phyloP scores from a whole-genome alignment of 208 protist genomes.

The Trypanosoma lewisi region DNA sequence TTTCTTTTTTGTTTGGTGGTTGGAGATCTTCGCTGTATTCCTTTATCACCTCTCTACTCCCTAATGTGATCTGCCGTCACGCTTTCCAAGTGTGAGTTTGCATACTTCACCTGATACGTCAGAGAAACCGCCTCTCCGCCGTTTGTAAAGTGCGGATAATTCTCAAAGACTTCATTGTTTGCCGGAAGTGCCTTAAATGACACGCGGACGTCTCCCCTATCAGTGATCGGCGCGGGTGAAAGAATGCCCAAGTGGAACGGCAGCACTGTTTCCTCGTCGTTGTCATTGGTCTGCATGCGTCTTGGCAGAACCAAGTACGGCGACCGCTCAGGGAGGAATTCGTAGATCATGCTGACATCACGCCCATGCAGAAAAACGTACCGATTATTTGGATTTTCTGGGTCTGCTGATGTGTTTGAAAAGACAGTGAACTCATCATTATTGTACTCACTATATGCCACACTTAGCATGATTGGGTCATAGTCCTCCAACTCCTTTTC shows the following conservation, averaged over 20 bases:
- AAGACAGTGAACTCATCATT: constrained; percentile 25
- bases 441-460: constrained; percentile 25
- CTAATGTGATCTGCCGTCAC: constrained; percentile 26
- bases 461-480: constrained; percentile 47
- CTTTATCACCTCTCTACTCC: not conserved
- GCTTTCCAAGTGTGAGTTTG: constrained; percentile 19
- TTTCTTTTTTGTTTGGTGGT: too few species aligned
- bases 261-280: constrained; percentile 4
- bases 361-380: constrained; percentile 49
- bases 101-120: constrained; percentile 32
- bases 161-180: constrained; percentile 47
- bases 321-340: constrained; percentile 45
- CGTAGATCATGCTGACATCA: constrained; percentile 54
- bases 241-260: constrained; percentile 47
- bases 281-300: constrained; percentile 24
- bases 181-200: constrained; percentile 32
- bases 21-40: not conserved
- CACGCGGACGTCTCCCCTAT: constrained; percentile 39
- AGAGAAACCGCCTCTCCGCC: constrained; percentile 29
- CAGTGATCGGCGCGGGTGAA: constrained; percentile 36
- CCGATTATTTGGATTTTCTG: constrained; percentile 28
- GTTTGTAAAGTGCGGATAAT: constrained; percentile 44
- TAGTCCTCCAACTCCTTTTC: constrained; percentile 31
- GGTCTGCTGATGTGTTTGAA: constrained; percentile 27
- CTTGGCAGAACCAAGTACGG: constrained; percentile 53